phyloP scores from a whole-genome alignment of 148 eudicot genomes.

The Chenopodium quinoa region DNA sequence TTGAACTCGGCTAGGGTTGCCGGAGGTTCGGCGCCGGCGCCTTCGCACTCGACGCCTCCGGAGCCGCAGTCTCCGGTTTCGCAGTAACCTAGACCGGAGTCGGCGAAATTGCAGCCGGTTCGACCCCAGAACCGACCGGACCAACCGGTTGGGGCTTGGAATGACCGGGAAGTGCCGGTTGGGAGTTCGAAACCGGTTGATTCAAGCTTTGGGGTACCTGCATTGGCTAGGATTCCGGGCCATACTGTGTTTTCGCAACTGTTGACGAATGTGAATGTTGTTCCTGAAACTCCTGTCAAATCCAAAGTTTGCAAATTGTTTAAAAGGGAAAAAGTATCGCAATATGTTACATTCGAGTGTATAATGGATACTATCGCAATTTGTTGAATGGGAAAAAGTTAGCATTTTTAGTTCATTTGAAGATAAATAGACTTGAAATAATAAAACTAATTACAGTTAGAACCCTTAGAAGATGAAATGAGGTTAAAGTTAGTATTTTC shows the following conservation, averaged over 20 bases:
- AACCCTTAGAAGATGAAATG: too few relatives aligned
- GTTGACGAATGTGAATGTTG: constrained; percentile 73
- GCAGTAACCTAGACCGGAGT: constrained; percentile 49
- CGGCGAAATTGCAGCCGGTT: constrained; percentile 63
- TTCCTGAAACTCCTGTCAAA: constrained; percentile 39
- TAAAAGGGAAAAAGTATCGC: too few relatives aligned
- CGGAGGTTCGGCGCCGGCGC: constrained; percentile 81
- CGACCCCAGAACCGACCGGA: constrained; percentile 97
- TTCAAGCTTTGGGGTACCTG: constrained; percentile 63
- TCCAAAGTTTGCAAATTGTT: background rate
- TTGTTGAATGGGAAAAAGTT: background rate
- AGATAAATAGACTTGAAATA: background rate
- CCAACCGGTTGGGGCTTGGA: constrained; percentile 87
- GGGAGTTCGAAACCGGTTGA: constrained; percentile 86
- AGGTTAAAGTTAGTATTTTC: too few relatives aligned
- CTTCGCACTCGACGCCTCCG: constrained; percentile 66
- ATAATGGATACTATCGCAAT: too few relatives aligned
- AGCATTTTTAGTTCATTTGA: background rate
- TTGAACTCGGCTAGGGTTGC: constrained; percentile 87
- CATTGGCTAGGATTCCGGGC: constrained; percentile 86
- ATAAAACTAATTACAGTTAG: too few relatives aligned
- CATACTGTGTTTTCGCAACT: constrained; percentile 69
- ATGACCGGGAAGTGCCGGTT: constrained; percentile 41
- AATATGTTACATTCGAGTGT: too few relatives aligned
- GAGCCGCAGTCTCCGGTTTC: constrained; percentile 86